Conservation (phyloP, 345 rosid genomes). For the Alliaria petiolata region DNA sequence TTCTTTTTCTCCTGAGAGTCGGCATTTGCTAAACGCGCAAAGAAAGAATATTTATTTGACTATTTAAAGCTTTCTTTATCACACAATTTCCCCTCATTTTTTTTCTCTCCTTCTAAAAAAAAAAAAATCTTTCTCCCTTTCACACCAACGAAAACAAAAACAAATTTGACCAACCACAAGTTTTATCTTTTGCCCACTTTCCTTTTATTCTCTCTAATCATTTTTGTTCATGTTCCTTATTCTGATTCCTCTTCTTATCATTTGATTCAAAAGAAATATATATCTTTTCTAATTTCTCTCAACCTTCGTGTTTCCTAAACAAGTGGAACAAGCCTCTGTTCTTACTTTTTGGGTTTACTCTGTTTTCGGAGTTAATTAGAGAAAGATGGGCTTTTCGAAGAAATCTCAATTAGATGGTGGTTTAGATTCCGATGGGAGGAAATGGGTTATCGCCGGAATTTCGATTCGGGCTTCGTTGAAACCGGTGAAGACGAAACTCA, state of each 20-base stretch:
- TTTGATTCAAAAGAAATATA: background rate
- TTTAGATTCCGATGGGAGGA: slow-evolving; percentile 54
- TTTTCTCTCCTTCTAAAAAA: background rate
- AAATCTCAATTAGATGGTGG: slow-evolving; percentile 52
- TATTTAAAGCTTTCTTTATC: slow-evolving; percentile 23
- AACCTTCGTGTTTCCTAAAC: background rate
- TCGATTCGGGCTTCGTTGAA: slow-evolving; percentile 54
- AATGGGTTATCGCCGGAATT: slow-evolving; percentile 81
- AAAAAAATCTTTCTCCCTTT: background rate
- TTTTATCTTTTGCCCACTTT: slow-evolving; percentile 3
- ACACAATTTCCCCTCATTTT: slow-evolving; percentile 1
- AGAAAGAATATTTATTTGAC: slow-evolving; percentile 18
- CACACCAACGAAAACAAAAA: background rate
- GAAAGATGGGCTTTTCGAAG: slow-evolving; percentile 72
- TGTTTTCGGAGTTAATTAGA: background rate
- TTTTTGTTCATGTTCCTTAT: background rate
- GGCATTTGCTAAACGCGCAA: background rate
- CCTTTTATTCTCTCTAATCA: slow-evolving; percentile 15
- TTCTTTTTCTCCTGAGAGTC: slow-evolving; percentile 11
- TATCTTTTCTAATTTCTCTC: background rate
- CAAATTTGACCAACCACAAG: slow-evolving; percentile 10
- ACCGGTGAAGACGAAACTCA: slow-evolving; percentile 60
- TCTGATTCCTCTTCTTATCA: slow-evolving; percentile 22
- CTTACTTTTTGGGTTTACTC: background rate
- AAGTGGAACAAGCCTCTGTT: slow-evolving; percentile 6